phyloP scores from a whole-genome alignment of 257 asterid genomes.

The Avicennia marina region DNA sequence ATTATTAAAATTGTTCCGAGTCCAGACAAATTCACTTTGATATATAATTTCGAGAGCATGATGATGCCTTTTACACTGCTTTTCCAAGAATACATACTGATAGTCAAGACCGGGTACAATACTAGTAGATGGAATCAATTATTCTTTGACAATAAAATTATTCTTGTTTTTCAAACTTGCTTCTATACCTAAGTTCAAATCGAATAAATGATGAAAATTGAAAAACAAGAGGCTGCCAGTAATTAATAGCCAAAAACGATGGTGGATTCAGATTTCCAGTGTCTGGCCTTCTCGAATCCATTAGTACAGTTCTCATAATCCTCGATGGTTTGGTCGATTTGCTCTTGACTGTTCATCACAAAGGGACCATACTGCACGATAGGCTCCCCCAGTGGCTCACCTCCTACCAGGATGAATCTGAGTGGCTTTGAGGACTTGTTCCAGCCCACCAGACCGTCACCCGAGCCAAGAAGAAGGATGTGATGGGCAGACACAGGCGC shows the following conservation, averaged over 20 bases:
- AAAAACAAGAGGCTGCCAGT: neutral
- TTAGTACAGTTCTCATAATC: constrained; percentile 64
- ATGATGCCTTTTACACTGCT: too few species aligned
- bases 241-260: constrained; percentile 30
- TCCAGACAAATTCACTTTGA: too few species aligned
- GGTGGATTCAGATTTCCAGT: constrained; percentile 66
- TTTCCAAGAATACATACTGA: too few species aligned
- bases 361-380: constrained; percentile 85
- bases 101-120: too few species aligned
- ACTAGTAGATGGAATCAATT: too few species aligned
- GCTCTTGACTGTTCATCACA: constrained; percentile 77
- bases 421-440: constrained; percentile 51
- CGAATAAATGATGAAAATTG: too few species aligned
- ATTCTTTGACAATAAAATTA: too few species aligned
- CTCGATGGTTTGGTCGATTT: constrained; percentile 67
- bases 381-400: constrained; percentile 80
- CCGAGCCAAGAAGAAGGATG: constrained; percentile 55
- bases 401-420: constrained; percentile 66
- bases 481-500: constrained; percentile 53
- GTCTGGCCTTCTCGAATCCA: constrained; percentile 83
- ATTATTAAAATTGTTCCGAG: too few species aligned
- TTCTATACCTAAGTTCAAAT: too few species aligned
- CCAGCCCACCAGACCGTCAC: constrained; percentile 67
- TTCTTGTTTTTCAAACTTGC: too few species aligned
- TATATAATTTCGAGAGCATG: too few species aligned